Evolutionary conservation across 305 asterid genomes (phyloP).

Genomic region (Solanum hybrid): DNA sequence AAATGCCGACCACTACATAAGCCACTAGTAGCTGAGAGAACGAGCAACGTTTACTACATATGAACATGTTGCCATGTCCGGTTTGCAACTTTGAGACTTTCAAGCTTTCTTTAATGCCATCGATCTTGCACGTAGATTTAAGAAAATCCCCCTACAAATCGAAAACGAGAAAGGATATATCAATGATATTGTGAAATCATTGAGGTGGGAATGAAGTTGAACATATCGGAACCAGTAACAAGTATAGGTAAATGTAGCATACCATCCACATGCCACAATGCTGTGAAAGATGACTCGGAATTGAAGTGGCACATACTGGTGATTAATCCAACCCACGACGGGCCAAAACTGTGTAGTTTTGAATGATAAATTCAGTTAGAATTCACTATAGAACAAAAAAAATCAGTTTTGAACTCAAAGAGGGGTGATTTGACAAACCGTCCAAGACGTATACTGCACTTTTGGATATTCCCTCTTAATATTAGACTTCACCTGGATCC

Average conservation of each 20-base stretch:
- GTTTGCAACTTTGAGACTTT: not conserved
- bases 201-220: not conserved
- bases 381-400: not conserved
- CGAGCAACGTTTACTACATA: not conserved
- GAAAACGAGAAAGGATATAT: not conserved
- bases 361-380: not conserved
- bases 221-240: not conserved
- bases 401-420: not conserved
- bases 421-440: constrained; percentile 29
- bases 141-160: constrained; percentile 69
- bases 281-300: constrained; percentile 84
- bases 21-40: constrained; percentile 9
- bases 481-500: constrained; percentile 74
- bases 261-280: constrained; percentile 73
- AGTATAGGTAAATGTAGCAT: constrained; percentile 1
- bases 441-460: constrained; percentile 75
- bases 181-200: not conserved
- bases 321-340: constrained; percentile 89
- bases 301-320: constrained; percentile 79
- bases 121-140: constrained; percentile 75
- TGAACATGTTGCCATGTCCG: not conserved
- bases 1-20: constrained; percentile 4
- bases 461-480: constrained; percentile 77
- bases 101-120: constrained; percentile 45
- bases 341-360: constrained; percentile 76